A percentile compares a stretch with the other conserved stretches of the same genome.
Conservation (phyloP, 1,139 yeast genomes). For the Saccharomyces hybrid region DNA sequence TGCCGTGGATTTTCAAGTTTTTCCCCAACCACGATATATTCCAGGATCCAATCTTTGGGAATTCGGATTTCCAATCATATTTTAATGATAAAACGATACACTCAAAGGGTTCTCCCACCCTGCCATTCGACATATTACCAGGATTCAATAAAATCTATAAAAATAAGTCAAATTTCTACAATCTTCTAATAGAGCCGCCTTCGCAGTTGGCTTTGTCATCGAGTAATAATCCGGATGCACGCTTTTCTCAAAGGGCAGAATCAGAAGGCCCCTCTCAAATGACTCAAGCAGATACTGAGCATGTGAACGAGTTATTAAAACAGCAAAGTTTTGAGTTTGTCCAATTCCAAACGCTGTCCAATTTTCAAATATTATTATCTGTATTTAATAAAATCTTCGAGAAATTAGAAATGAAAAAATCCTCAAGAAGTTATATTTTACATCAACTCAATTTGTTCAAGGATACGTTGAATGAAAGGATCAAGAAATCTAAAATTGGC, state of each 20-base stretch:
- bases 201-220: not conserved
- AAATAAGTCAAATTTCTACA: not conserved
- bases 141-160: slow-evolving; percentile 6
- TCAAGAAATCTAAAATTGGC: slow-evolving; percentile 14
- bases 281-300: not conserved
- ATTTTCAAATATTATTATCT: slow-evolving; percentile 19
- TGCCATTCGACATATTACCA: slow-evolving; percentile 12
- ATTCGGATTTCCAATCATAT: slow-evolving; percentile 20
- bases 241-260: not conserved
- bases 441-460: slow-evolving; percentile 19
- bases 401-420: slow-evolving; percentile 22
- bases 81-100: slow-evolving; percentile 10
- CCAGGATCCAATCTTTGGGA: slow-evolving; percentile 17
- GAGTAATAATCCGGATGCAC: not conserved
- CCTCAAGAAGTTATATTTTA: slow-evolving; percentile 20
- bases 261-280: not conserved
- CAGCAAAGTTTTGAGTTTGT: slow-evolving; percentile 22
- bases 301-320: slow-evolving; percentile 9
- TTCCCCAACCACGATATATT: slow-evolving; percentile 30
- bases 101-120: not conserved
- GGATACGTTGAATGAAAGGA: slow-evolving; percentile 15
- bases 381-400: slow-evolving; percentile 21
- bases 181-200: slow-evolving; percentile 2
- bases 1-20: slow-evolving; percentile 24
- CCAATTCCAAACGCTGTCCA: slow-evolving; percentile 25